Evolutionary conservation across 2,329 filamentous ascomycete genomes (phyloP), one percentile per base, ranked within the genome.

Genomic region (Knufia fluminis): DNA sequence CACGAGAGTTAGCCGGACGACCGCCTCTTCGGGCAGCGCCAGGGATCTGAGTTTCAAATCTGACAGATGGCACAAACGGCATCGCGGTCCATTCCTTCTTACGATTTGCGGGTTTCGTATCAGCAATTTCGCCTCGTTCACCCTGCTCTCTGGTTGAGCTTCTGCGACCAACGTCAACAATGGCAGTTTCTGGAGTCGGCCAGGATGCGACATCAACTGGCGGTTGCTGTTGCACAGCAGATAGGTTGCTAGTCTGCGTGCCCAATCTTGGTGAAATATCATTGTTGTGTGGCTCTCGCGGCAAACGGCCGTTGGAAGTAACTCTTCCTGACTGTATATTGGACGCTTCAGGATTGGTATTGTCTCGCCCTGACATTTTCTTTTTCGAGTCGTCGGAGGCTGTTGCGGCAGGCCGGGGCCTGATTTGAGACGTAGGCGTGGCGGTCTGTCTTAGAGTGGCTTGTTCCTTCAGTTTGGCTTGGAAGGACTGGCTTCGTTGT

Each of bases 41-140:
- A 10, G 71, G 71, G 31, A 95, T 66, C 23, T 85, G 87, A 0
- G 92, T 96, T 64, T 87, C 85, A 67, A 94, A 97, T 51, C 83
- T 82, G 43, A 92, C 88, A 12, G 80, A 84, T 7, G 89, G 91
- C 10, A 86, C 87, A 61, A 90, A 91, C 28, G 83, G 80, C 50
- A 96, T 79, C 1, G 82, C 77, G 51, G 86, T 82, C 91, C 92
- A 97, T 61, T 89, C 86, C 60, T 94, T 94, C 58, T 76, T 82
- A 66, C 71, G 78, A 59, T 58, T 65, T 59, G 62, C 74, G 59
- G 48, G 80, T 56, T 85, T 83, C 42, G 40, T 75, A 10, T 75
- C 74, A 19, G 79, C 71, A 2, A 40, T 20, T 7, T 48, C 45
- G 12, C 14, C 17, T 26, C 72, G 67, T 47, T 68, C 69, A 4